Evolutionary conservation across 306 rosid genomes (phyloP).

Genomic region (Hylodesmum podocarpum): DNA sequence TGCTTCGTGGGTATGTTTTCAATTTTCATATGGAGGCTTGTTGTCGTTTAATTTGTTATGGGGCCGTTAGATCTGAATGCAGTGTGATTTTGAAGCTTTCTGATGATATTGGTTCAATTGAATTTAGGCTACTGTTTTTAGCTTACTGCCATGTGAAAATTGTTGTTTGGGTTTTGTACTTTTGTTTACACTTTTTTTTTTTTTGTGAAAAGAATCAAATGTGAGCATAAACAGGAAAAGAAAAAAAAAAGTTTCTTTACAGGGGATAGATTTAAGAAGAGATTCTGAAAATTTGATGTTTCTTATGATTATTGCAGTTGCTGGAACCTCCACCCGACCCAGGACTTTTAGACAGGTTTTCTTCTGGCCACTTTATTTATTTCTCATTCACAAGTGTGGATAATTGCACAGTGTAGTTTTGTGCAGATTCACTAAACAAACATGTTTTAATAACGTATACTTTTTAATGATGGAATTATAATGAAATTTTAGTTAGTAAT

Average conservation of each 20-base stretch:
- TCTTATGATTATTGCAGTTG: slow-evolving; percentile 60
- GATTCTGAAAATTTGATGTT: slow-evolving; percentile 19
- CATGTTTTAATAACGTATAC: not conserved
- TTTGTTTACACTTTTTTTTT: not conserved
- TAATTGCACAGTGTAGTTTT: not conserved
- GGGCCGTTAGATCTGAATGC: slow-evolving; percentile 24
- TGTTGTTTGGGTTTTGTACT: not conserved
- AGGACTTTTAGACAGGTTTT: slow-evolving; percentile 69
- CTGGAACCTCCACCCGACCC: slow-evolving; percentile 85
- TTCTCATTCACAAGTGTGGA: not conserved
- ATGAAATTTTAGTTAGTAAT: not conserved
- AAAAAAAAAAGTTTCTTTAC: not conserved
- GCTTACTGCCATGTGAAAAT: not conserved
- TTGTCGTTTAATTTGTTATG: not conserved
- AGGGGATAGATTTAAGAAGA: not conserved
- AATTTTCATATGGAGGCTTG: not conserved
- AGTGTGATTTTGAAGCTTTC: not conserved
- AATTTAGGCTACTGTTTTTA: not conserved
- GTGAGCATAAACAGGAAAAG: not conserved
- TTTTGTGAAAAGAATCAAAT: slow-evolving; percentile 17
- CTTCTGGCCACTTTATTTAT: slow-evolving; percentile 5
- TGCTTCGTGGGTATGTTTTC: not conserved
- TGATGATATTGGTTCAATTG: slow-evolving; percentile 8
- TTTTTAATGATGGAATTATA: not conserved
- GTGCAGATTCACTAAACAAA: not conserved